Conservation (phyloP, 2,329 filamentous ascomycete species). For the Fusarium decemcellulare region DNA sequence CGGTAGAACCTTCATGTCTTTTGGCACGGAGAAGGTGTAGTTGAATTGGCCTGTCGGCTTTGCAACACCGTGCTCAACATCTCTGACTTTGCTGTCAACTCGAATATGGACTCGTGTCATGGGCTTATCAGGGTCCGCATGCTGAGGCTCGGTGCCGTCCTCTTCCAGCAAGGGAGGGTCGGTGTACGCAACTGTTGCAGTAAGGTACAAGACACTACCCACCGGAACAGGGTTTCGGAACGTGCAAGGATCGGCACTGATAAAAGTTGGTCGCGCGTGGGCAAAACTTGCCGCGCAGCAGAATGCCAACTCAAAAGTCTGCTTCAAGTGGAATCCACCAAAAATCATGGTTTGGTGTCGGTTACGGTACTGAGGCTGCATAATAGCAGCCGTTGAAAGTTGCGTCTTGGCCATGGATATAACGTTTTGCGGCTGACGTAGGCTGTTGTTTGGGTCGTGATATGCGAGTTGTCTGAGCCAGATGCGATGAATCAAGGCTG, state of each 20-base stretch:
- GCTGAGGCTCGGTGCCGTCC: conserved; percentile 44
- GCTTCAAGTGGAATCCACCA: conserved; percentile 50
- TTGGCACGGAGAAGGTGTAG: conserved; percentile 50
- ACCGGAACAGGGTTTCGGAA: conserved; percentile 50
- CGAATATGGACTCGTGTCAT: conserved; percentile 49
- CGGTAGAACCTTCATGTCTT: conserved; percentile 46
- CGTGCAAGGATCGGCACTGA: conserved; percentile 49
- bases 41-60: conserved; percentile 50
- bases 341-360: conserved; percentile 51
- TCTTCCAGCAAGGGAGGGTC: conserved; percentile 49
- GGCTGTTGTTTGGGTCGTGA: conserved; percentile 45
- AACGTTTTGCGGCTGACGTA: conserved; percentile 46
- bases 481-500: conserved; percentile 48
- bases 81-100: conserved; percentile 50
- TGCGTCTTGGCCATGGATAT: conserved; percentile 47
- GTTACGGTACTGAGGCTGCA: conserved; percentile 50
- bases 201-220: conserved; percentile 48
- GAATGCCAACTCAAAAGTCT: conserved; percentile 50
- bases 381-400: conserved; percentile 47
- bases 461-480: conserved; percentile 49
- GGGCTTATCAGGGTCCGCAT: conserved; percentile 38
- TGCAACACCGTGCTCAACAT: conserved; percentile 49
- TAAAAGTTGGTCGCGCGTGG: conserved; percentile 49
- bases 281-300: conserved; percentile 51
- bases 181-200: conserved; percentile 48